Evolutionary conservation across 345 rosid species (phyloP).

Genomic region (Eucalyptus microcorys): DNA sequence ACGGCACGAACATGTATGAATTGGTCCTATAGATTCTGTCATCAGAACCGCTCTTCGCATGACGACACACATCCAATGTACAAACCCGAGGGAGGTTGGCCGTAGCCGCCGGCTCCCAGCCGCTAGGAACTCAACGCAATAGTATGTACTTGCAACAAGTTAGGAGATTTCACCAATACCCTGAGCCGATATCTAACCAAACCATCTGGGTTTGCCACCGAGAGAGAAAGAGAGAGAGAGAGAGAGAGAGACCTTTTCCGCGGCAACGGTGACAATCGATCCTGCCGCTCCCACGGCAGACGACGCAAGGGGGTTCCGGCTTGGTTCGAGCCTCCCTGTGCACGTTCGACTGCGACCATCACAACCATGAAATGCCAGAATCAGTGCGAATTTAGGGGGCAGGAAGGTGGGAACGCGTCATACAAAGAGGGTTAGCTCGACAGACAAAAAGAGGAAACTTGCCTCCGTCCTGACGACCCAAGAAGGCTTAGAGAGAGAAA

Average conservation of each 20-base stretch:
- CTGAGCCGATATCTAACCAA: not conserved
- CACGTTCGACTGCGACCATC: conserved; percentile 32
- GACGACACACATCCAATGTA: not conserved
- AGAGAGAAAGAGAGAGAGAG: not conserved
- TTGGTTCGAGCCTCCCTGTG: conserved; percentile 18
- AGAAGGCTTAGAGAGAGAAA: conserved; percentile 46
- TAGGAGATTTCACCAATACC: not conserved
- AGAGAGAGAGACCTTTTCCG: conserved; percentile 43
- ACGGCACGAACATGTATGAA: not conserved
- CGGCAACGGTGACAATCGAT: conserved; percentile 47
- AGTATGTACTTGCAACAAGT: not conserved
- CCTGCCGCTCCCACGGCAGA: conserved; percentile 61
- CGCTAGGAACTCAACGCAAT: not conserved
- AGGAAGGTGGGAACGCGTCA: not conserved
- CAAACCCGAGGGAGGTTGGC: not conserved
- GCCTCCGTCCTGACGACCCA: conserved; percentile 78
- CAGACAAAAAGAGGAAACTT: not conserved
- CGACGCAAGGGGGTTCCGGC: conserved; percentile 51
- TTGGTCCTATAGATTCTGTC: not conserved
- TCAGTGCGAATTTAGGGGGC: not conserved
- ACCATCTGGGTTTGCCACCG: not conserved
- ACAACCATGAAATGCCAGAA: not conserved
- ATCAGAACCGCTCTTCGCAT: not conserved
- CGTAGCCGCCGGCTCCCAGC: not conserved
- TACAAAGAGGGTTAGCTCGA: not conserved